phyloP scores from a whole-genome alignment of 306 rosid genomes.

The Luffa aegyptiaca region DNA sequence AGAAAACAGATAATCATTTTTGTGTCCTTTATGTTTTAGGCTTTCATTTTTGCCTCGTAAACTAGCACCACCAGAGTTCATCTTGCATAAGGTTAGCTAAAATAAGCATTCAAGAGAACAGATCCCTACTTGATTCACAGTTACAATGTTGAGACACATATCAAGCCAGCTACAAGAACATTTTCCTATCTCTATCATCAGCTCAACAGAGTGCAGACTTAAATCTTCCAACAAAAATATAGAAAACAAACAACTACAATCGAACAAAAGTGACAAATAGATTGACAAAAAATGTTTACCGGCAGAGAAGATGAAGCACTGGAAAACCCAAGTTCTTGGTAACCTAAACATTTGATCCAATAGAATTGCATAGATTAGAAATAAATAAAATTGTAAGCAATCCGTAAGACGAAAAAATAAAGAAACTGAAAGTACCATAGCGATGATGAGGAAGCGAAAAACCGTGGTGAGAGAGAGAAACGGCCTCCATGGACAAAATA shows the following conservation, averaged over 20 bases:
- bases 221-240: background rate
- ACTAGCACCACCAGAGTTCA: background rate
- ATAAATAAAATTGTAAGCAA: background rate
- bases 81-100: background rate
- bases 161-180: background rate
- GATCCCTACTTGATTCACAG: background rate
- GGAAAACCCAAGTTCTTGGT: constrained; percentile 6
- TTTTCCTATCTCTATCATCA: background rate
- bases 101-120: background rate
- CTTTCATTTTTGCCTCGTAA: background rate
- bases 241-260: background rate
- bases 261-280: background rate
- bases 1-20: background rate
- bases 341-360: background rate
- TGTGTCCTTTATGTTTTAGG: background rate
- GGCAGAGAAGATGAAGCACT: background rate
- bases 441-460: constrained; percentile 5
- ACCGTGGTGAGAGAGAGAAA: background rate
- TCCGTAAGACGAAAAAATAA: background rate
- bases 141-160: background rate
- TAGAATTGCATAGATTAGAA: background rate
- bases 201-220: background rate
- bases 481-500: background rate
- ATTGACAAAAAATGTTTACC: background rate
- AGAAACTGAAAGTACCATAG: background rate